These are phyloP conservation scores for Leccinum imitatum DNA, from an alignment of 768 basidiomycete genomes.

Conservation along the genomic window DNA sequence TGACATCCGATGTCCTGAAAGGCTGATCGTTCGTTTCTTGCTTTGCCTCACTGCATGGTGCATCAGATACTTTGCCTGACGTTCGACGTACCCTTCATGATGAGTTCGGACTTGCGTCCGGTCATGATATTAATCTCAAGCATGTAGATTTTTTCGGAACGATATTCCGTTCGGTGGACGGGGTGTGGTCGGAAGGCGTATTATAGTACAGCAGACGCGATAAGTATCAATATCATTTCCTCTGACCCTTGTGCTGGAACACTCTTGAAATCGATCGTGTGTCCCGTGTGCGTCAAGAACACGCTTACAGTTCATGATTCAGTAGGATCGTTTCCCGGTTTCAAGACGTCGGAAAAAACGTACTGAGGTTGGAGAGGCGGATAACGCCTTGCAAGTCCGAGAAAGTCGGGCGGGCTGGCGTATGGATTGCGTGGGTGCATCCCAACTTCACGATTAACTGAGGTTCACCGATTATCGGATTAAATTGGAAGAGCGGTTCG, in stretches of 20 bases:
- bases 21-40: no score
- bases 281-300: conserved; percentile 23
- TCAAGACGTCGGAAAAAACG: conserved; percentile 16
- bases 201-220: neutral
- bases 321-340: neutral
- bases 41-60: neutral
- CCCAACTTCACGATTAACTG: neutral
- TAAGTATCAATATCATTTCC: neutral
- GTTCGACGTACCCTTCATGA: conserved; percentile 1
- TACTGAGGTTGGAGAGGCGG: conserved; percentile 58
- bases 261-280: conserved; percentile 74
- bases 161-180: conserved; percentile 2
- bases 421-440: conserved; percentile 33
- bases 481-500: neutral
- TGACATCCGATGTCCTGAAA: neutral
- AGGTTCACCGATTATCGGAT: neutral
- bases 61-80: neutral
- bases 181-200: conserved; percentile 4
- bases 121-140: neutral
- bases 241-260: conserved; percentile 65
- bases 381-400: conserved; percentile 52
- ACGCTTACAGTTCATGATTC: conserved; percentile 23
- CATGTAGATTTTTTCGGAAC: neutral
- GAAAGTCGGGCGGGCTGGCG: conserved; percentile 54
- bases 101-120: neutral